phyloP scores from a whole-genome alignment of 148 eudicot genomes.

The Fallopia convolvulus region DNA sequence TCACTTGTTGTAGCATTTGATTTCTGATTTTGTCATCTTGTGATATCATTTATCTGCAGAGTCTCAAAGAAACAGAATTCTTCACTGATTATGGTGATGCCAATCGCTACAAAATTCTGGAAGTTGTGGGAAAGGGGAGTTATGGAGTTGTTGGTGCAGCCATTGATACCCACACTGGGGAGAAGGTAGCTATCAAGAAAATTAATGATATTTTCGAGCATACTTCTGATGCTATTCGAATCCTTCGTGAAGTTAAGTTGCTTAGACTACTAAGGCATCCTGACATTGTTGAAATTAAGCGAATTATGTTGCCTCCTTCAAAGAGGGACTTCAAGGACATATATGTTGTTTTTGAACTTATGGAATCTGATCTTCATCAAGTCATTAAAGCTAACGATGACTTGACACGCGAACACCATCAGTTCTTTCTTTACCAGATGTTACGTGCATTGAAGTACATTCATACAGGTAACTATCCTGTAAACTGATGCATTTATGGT shows the following conservation, averaged over 20 bases:
- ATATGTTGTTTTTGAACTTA: constrained; percentile 86
- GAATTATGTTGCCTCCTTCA: constrained; percentile 82
- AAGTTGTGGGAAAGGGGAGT: constrained; percentile 78
- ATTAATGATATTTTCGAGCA: constrained; percentile 78
- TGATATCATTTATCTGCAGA: constrained; percentile 24
- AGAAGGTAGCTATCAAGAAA: constrained; percentile 87
- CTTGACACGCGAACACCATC: constrained; percentile 79
- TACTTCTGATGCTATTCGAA: constrained; percentile 72
- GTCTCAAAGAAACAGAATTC: constrained; percentile 49
- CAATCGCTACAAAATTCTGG: constrained; percentile 70
- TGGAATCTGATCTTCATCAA: constrained; percentile 92
- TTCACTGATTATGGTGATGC: constrained; percentile 84
- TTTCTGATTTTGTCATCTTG: neutral
- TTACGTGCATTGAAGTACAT: constrained; percentile 79
- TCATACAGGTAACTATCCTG: constrained; percentile 56
- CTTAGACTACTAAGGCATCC: constrained; percentile 82
- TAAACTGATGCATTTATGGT: neutral
- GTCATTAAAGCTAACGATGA: constrained; percentile 88
- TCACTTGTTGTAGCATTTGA: neutral
- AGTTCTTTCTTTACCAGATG: constrained; percentile 89
- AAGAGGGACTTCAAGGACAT: constrained; percentile 72
- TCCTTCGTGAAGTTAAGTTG: constrained; percentile 77
- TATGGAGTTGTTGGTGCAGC: constrained; percentile 95
- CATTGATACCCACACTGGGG: constrained; percentile 75
- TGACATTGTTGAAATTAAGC: constrained; percentile 86